Evolutionary conservation across 2,329 filamentous ascomycete species (phyloP), one percentile per base, ranked within the genome.

Genomic region (Monilinia fructicola): DNA sequence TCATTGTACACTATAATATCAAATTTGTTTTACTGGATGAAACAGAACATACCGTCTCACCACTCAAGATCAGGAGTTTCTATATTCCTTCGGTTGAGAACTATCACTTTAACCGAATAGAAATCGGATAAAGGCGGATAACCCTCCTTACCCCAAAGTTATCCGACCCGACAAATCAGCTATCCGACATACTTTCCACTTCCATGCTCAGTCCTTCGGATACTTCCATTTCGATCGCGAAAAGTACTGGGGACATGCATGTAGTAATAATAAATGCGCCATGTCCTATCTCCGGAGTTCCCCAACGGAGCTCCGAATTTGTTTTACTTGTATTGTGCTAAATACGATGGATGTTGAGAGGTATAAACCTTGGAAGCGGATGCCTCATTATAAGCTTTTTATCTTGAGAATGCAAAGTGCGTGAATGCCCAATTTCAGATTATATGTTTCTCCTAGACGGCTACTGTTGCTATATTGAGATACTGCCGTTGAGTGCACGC

Each of bases 281-380:
- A 18, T 28, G 9, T 44, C 16, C 11, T 35, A n/a, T 54, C 23
- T 11, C 23, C 40, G 23, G 12, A 16, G 38, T 55, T 55, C 40
- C 55, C 55, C 40, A 59, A 31, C 55, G 55, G 55, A 59, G 26
- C 4, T 59, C 55, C 55, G 55, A n/a, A 42, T 16, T 16, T 5
- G 40, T 42, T 16, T 6, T 42, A 6, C 26, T 46, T 46, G 3
- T 3, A 16, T 31, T n/a, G 18, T 21, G 44, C 10, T 18, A 21
- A 44, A 18, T 44, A 1, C 21, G 11, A 28, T 11, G 4, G 26
- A 4, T 14, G 23, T 58, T 18, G 40, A 26, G 10, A 4, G 40
- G 21, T 46, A 40, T 23, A 31, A 31, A 10, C 26, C 26, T 46
- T 35, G 28, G 40, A 46, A 23, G 38, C 10, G 7, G 1, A n/a